Evolutionary conservation across 495 filamentous ascomycete genomes (phyloP), one percentile per base, ranked within the genome.

Genomic region (Penicillium malachiteum): DNA sequence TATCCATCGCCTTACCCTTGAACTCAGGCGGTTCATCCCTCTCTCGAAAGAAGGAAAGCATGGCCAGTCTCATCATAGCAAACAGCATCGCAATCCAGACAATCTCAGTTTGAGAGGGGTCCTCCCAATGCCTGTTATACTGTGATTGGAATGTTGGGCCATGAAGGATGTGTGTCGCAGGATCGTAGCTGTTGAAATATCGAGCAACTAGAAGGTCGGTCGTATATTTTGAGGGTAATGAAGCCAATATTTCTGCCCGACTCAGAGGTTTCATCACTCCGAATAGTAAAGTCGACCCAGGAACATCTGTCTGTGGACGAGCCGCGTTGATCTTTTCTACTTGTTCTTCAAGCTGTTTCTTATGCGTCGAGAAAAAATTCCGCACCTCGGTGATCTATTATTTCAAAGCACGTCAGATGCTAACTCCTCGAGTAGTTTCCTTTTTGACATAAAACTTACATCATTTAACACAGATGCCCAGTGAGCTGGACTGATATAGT

Each of bases 11-110:
- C 69, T 87, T 86, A 51, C 75, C 82, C 45, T 77, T 71, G 63
- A 82, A 96, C 68, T 97, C 92, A 0, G 89, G 85, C 30, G 93
- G 94, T 66, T 96, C 93, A 63, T 97, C 94, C 13, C 90, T 90
- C 56, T 94, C 89, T 50, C 86, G 85, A 66, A 89, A 79, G 68
- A 96, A 97, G 39, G 93, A 96, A 48, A 95, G 81, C 84, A 97
- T 87, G 2, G 95, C 90, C 21, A 97, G 74, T 63, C 89, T 88
- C 78, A 97, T 82, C 74, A 97, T 87, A 3, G 89, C 83, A 71
- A 90, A 97, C 9, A 94, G 78, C 65, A 97, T 78, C 7, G 88
- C 93, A 58, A 99, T 78, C 95, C 94, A 97, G 54, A 92, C 88
- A 30, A 92, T 81, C 35, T 85, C 84, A 3, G 89, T 89, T 62